Evolutionary conservation across 192 early-diverging fungal genomes (phyloP).

Genomic region (Physocladia obscura): DNA sequence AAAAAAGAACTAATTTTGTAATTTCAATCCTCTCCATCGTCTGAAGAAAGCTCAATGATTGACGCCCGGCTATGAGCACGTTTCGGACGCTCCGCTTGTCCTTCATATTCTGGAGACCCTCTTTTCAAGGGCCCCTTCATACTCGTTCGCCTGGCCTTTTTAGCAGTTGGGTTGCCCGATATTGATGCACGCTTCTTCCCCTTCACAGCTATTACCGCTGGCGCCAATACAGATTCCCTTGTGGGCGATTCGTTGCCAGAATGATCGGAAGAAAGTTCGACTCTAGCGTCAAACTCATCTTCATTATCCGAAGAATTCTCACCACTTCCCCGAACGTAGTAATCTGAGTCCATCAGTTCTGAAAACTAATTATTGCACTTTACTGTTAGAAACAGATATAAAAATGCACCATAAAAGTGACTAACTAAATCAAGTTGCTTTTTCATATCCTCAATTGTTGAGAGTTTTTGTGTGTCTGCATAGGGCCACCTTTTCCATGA

Average conservation of each 20-base stretch:
- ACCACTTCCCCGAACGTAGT: slow-evolving; percentile 22
- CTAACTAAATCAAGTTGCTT: slow-evolving; percentile 35
- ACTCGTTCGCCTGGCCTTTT: neutral
- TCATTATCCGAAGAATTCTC: slow-evolving; percentile 17
- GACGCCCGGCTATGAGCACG: slow-evolving; percentile 13
- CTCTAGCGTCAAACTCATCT: slow-evolving; percentile 8
- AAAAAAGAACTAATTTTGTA: neutral
- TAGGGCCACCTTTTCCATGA: slow-evolving; percentile 45
- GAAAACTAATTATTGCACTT: slow-evolving; percentile 16
- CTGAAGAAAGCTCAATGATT: slow-evolving; percentile 28
- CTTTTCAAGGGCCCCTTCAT: neutral
- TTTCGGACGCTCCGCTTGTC: slow-evolving; percentile 8
- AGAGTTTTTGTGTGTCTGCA: slow-evolving; percentile 22
- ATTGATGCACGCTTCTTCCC: neutral
- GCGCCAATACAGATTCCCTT: neutral
- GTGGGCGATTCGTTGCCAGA: slow-evolving; percentile 5
- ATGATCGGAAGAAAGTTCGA: slow-evolving; percentile 1
- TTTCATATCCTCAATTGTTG: slow-evolving; percentile 14
- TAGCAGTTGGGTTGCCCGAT: slow-evolving; percentile 5
- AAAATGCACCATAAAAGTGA: neutral
- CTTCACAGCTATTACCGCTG: neutral
- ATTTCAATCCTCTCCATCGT: slow-evolving; percentile 4
- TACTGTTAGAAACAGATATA: neutral
- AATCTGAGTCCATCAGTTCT: slow-evolving; percentile 37
- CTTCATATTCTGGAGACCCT: neutral